phyloP scores from a whole-genome alignment of 1,139 yeast genomes.

The Eremothecium coryli region DNA sequence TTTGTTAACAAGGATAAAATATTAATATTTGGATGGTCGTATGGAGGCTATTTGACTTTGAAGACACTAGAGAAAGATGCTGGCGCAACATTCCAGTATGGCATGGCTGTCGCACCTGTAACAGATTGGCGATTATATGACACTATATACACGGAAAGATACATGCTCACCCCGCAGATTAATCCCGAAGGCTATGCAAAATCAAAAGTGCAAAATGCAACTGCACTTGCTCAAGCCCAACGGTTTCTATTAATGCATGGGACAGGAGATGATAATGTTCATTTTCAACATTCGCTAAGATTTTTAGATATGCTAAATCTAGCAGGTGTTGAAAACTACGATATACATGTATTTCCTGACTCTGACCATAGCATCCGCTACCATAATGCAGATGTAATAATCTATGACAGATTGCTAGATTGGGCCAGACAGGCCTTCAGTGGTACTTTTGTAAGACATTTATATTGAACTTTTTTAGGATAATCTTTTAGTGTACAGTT shows the following conservation, averaged over 20 bases:
- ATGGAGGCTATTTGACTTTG: conserved; percentile 70
- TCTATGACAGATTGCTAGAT: conserved; percentile 52
- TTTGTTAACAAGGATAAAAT: conserved; percentile 52
- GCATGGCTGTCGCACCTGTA: conserved; percentile 74
- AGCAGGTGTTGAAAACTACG: conserved; percentile 56
- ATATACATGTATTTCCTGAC: conserved; percentile 69
- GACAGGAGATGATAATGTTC: conserved; percentile 77
- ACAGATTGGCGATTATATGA: conserved; percentile 71
- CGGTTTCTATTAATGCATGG: conserved; percentile 70
- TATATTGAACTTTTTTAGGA: background rate
- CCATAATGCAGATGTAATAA: conserved; percentile 60
- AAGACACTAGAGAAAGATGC: conserved; percentile 62
- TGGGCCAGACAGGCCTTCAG: conserved; percentile 52
- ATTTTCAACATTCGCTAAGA: conserved; percentile 61
- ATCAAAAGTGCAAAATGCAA: conserved; percentile 45
- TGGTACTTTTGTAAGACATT: conserved; percentile 37
- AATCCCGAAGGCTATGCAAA: conserved; percentile 49
- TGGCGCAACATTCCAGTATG: conserved; percentile 54
- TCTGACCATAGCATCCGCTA: conserved; percentile 63
- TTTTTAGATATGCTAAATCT: conserved; percentile 54
- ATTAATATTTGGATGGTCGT: conserved; percentile 81
- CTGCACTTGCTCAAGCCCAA: conserved; percentile 37
- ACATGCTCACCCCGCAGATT: conserved; percentile 60
- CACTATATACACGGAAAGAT: conserved; percentile 69
- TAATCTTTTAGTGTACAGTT: too few relatives aligned